Percentiles rank a stretch among this genome's conserved stretches.
phyloP scores from a whole-genome alignment of 2,329 filamentous ascomycete genomes.

The Paecilomyces dactylethromorphus region DNA sequence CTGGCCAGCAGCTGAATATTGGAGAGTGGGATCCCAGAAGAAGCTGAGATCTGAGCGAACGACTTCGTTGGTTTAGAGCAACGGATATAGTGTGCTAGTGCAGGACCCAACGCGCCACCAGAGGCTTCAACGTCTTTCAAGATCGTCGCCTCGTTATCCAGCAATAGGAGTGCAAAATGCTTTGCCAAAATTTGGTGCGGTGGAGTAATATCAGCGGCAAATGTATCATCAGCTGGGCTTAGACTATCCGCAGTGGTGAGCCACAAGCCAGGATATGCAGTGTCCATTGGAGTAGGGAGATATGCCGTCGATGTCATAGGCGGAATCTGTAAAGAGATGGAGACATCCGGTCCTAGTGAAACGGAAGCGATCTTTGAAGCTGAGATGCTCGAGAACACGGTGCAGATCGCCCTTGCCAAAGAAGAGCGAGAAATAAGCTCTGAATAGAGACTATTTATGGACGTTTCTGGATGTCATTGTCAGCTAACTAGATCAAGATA shows the following conservation, averaged over 20 bases:
- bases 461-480: conserved; percentile 19
- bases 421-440: conserved; percentile 57
- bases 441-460: conserved; percentile 32
- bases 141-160: conserved; percentile 76
- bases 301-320: conserved; percentile 62
- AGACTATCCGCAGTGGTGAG: conserved; percentile 79
- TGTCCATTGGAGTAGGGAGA: conserved; percentile 62
- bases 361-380: conserved; percentile 80
- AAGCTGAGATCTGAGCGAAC: conserved; percentile 63
- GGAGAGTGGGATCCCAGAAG: conserved; percentile 60
- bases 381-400: conserved; percentile 74
- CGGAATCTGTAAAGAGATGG: conserved; percentile 58
- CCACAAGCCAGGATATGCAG: conserved; percentile 69
- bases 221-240: conserved; percentile 59
- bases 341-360: conserved; percentile 59
- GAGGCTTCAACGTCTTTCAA: conserved; percentile 64
- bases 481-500: conserved; percentile 10
- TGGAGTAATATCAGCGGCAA: conserved; percentile 50
- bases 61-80: conserved; percentile 56
- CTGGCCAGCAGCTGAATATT: conserved; percentile 84
- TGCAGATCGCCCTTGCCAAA: conserved; percentile 73
- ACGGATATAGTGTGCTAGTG: conserved; percentile 67
- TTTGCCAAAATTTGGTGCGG: conserved; percentile 62
- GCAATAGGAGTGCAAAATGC: conserved; percentile 77
- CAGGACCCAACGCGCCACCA: conserved; percentile 65